Percentiles rank a stretch among this genome's conserved stretches.
Conservation (phyloP, 768 basidiomycete genomes). For the Psilocybe subaeruginosa region DNA sequence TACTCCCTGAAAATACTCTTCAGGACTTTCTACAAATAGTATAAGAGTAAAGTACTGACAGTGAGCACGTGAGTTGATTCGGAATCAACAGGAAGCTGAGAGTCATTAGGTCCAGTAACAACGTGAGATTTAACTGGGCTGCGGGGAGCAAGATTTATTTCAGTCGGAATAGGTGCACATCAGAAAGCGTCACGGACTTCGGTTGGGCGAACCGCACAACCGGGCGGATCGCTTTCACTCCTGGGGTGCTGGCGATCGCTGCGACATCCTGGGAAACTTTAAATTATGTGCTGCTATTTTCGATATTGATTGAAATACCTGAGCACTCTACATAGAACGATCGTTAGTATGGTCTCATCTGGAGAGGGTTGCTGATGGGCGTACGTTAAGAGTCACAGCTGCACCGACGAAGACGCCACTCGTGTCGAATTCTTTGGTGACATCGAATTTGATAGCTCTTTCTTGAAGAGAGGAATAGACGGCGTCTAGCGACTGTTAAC, state of each 20-base stretch:
- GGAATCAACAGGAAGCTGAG: slow-evolving; percentile 45
- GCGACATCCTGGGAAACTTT: slow-evolving; percentile 44
- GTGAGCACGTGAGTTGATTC: slow-evolving; percentile 58
- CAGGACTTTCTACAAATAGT: background rate
- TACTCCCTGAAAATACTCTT: slow-evolving; percentile 45
- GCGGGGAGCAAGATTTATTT: background rate
- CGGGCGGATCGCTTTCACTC: slow-evolving; percentile 63
- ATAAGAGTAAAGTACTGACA: slow-evolving; percentile 31
- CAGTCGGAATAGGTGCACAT: background rate
- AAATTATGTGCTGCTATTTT: background rate
- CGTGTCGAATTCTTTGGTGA: slow-evolving; percentile 55
- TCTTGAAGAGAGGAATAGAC: slow-evolving; percentile 52
- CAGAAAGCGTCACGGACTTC: slow-evolving; percentile 30
- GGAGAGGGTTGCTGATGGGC: slow-evolving; percentile 15
- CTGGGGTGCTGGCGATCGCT: slow-evolving; percentile 45
- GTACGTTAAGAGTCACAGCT: slow-evolving; percentile 48
- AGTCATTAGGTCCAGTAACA: slow-evolving; percentile 42
- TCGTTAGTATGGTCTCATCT: background rate
- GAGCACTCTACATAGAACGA: slow-evolving; percentile 13
- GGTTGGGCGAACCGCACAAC: slow-evolving; percentile 46
- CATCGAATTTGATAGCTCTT: slow-evolving; percentile 45
- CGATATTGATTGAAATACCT: slow-evolving; percentile 18
- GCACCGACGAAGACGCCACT: slow-evolving; percentile 63
- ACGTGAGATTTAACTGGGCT: slow-evolving; percentile 50
- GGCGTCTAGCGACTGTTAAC: slow-evolving; percentile 45